A percentile compares a stretch with the other conserved stretches of the same genome.
Evolutionary conservation across 2,329 filamentous ascomycete genomes (phyloP).

Genomic region (Tolypocladium paradoxum): DNA sequence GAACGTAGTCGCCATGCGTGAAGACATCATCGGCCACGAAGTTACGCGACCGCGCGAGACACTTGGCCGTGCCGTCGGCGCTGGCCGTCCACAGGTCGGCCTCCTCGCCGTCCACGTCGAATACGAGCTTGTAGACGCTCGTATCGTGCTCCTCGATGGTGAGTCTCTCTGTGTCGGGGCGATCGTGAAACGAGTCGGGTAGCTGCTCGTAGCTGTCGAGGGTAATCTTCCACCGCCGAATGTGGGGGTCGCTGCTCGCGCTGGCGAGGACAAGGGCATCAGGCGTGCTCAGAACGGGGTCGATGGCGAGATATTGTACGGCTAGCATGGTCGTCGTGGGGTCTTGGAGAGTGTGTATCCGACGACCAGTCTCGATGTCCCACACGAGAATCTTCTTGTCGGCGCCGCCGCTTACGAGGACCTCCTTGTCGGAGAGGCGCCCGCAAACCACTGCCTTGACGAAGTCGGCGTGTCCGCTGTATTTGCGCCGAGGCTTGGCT

Average conservation of each 20-base stretch:
- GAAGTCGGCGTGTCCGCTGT: slow-evolving; percentile 77
- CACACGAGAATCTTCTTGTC: slow-evolving; percentile 78
- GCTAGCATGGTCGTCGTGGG: slow-evolving; percentile 61
- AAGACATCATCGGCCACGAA: slow-evolving; percentile 66
- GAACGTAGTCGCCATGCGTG: slow-evolving; percentile 80
- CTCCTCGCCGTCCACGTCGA: slow-evolving; percentile 50
- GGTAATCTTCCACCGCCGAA: slow-evolving; percentile 64
- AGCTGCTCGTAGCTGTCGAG: slow-evolving; percentile 43
- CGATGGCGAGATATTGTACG: slow-evolving; percentile 68
- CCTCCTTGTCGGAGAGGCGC: slow-evolving; percentile 47
- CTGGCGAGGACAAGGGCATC: slow-evolving; percentile 55
- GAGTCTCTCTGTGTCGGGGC: slow-evolving; percentile 30
- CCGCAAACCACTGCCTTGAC: slow-evolving; percentile 68
- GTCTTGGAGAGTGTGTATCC: slow-evolving; percentile 69
- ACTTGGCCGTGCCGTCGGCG: slow-evolving; percentile 80
- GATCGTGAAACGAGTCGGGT: slow-evolving; percentile 30
- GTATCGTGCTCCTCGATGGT: slow-evolving; percentile 77
- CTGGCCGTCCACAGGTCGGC: slow-evolving; percentile 87
- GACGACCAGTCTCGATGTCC: slow-evolving; percentile 57
- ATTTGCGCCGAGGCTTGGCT: slow-evolving; percentile 43
- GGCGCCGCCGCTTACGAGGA: slow-evolving; percentile 64
- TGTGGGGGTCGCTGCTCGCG: slow-evolving; percentile 69
- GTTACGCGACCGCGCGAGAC: slow-evolving; percentile 54
- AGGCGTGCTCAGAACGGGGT: slow-evolving; percentile 47
- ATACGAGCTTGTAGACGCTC: slow-evolving; percentile 71